Base-by-base conservation (phyloP, 2,329 filamentous ascomycete genomes). In the Emericellopsis cladophorae region DNA sequence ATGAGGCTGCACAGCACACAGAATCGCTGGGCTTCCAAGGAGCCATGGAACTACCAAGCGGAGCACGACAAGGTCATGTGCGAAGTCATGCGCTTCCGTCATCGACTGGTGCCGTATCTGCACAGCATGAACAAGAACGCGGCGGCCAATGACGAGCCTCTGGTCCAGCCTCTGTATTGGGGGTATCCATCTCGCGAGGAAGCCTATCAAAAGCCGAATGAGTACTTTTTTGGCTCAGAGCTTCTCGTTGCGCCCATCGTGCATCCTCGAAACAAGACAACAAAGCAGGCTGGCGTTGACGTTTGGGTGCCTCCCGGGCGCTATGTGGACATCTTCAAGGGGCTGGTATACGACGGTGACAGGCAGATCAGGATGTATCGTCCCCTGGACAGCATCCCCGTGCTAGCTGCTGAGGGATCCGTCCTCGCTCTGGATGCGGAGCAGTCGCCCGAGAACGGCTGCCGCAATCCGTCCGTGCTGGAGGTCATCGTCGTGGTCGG, bases 81-180 rank as follows among this genome's bases (percentile, higher is more conserved):
- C 36, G 50, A 63, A 2, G 72, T 68, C 38, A 52, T 81, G 36
- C 62, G 64, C 5, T 57, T 79, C 18, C 64, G 77, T 0, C 77
- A 81, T 49, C 62, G 69, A 4, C 56, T 81, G 7, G 61, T 81
- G 22, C 76, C 77, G 0, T 81, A 76, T 45, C 56, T 80, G 3
- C 72, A 79, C 54, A 71, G 70, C 0, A 70, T 72, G 61, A 79
- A 76, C 44, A 61, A 66, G 2, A 54, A 58, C 9, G 64, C 64
- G 1, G 60, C 63, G 0, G 54, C 54, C 1, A 49, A 67, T 1
- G 64, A 65, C 34, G 61, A 70, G 39, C 75, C 76, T 0, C 53
- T 81, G 2, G 55, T 80, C 1, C 70, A 74, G 51, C 77, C 77
- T 1, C 63, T 81, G 60, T 81, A 81, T 58, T 81, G 76, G 76